These are phyloP conservation scores for Tulasnella sp. DNA, from an alignment of 768 basidiomycete genomes.

Conservation along the genomic window DNA sequence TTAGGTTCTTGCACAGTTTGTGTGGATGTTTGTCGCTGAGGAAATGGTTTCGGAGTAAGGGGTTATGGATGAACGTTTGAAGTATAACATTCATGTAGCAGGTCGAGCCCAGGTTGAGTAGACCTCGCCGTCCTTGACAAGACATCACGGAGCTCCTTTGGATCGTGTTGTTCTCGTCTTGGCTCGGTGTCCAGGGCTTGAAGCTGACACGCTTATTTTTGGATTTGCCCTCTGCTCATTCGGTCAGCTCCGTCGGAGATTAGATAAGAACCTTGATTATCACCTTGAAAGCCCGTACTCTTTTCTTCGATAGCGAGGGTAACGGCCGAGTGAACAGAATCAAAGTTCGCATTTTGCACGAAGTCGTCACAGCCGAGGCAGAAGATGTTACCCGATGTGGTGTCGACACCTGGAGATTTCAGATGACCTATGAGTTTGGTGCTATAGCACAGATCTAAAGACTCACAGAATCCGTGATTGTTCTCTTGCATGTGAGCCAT, in stretches of 20 bases:
- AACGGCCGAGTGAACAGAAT: conserved; percentile 44
- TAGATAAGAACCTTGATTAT: conserved; percentile 31
- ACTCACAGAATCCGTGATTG: conserved; percentile 63
- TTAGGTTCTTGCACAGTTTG: conserved; percentile 58
- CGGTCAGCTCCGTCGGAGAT: conserved; percentile 22
- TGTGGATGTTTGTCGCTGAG: conserved; percentile 85
- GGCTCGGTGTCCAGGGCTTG: conserved; percentile 47
- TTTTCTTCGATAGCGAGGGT: conserved; percentile 57
- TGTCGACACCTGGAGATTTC: conserved; percentile 61
- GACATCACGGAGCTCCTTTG: conserved; percentile 51
- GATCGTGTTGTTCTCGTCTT: conserved; percentile 45
- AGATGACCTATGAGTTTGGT: conserved; percentile 13
- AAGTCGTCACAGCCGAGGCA: conserved; percentile 74
- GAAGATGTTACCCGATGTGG: conserved; percentile 67
- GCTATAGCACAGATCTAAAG: conserved; percentile 1
- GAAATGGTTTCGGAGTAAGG: conserved; percentile 82
- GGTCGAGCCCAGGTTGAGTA: conserved; percentile 86
- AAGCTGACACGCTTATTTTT: conserved; percentile 48
- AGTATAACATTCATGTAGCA: conserved; percentile 92
- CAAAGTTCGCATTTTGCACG: conserved; percentile 56
- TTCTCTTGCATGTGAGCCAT: conserved; percentile 52
- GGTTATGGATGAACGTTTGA: conserved; percentile 86
- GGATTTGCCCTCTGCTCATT: conserved; percentile 34
- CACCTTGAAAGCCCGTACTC: conserved; percentile 58
- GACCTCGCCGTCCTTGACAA: conserved; percentile 80